Evolutionary conservation across 805 yeast species (phyloP).

Genomic region (Saccharomycopsis sp.): DNA sequence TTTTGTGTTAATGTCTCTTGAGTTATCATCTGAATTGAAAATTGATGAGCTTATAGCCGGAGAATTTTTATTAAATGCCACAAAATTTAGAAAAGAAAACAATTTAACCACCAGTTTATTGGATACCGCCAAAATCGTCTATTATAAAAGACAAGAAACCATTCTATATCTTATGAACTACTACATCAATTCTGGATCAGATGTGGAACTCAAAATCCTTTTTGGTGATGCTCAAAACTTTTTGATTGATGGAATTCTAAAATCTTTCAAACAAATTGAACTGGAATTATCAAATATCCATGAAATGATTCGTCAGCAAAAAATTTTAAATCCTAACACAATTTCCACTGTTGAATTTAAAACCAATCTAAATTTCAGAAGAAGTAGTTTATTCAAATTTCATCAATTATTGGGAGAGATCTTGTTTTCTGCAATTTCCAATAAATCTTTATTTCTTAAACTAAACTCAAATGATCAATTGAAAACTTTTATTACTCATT

Average conservation of each 20-base stretch:
- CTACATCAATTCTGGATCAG: conserved; percentile 22
- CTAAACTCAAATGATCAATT: conserved; percentile 28
- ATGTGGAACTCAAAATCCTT: conserved; percentile 9
- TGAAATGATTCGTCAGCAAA: conserved; percentile 39
- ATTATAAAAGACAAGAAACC: conserved; percentile 58
- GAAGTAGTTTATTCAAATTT: conserved; percentile 50
- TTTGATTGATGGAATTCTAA: conserved; percentile 35
- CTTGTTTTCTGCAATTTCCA: conserved; percentile 39
- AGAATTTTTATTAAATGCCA: conserved; percentile 47
- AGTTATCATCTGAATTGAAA: conserved; percentile 52
- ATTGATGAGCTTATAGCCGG: conserved; percentile 74
- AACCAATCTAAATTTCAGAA: conserved; percentile 43
- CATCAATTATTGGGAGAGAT: conserved; percentile 68
- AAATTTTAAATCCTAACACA: conserved; percentile 40
- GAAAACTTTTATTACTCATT: conserved; percentile 32
- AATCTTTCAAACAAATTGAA: conserved; percentile 51
- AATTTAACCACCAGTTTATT: conserved; percentile 27
- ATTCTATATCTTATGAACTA: conserved; percentile 47
- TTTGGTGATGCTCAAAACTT: conserved; percentile 21
- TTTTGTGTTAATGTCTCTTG: conserved; percentile 50
- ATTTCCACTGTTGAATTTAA: conserved; percentile 31
- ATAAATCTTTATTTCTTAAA: conserved; percentile 20
- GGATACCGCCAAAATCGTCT: conserved; percentile 60
- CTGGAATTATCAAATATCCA: conserved; percentile 42
- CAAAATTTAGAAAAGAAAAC: conserved; percentile 22